A percentile compares a stretch with the other conserved stretches of the same genome.
Evolutionary conservation across 352 stramenopile species (phyloP).

Genomic region (Pythium biforme): DNA sequence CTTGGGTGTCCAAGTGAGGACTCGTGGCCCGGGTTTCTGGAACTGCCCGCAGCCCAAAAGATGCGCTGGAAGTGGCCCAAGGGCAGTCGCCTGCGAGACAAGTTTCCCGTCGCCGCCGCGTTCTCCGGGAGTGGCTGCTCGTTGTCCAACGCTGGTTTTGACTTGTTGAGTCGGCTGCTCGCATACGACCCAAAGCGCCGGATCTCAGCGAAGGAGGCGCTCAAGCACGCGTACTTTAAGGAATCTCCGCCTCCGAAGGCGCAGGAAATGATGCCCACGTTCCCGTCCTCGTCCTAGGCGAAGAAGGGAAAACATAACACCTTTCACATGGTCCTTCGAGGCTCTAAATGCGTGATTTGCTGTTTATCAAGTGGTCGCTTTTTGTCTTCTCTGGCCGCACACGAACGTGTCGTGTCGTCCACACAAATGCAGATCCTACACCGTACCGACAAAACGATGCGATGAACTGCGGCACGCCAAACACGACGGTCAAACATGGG

Average conservation of each 20-base stretch:
- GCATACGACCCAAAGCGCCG: slow-evolving; percentile 41
- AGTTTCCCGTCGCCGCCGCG: slow-evolving; percentile 66
- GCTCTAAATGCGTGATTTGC: neutral
- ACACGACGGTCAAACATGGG: no score
- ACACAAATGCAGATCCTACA: no score
- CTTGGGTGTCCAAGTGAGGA: slow-evolving; percentile 89
- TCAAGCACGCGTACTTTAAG: slow-evolving; percentile 81
- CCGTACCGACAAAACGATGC: no score
- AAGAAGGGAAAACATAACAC: neutral
- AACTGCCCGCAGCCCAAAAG: slow-evolving; percentile 62
- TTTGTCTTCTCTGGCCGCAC: no score
- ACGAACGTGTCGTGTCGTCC: no score
- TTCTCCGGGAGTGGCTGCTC: slow-evolving; percentile 53
- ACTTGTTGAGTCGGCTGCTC: slow-evolving; percentile 57
- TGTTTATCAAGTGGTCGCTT: no score
- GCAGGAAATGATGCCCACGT: slow-evolving; percentile 81
- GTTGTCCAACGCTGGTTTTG: slow-evolving; percentile 74
- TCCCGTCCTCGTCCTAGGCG: slow-evolving; percentile 35
- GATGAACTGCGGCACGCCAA: no score
- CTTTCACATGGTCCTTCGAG: no score
- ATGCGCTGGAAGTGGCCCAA: slow-evolving; percentile 71
- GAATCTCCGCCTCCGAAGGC: slow-evolving; percentile 64
- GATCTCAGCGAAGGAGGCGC: slow-evolving; percentile 75
- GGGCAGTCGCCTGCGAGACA: slow-evolving; percentile 66
- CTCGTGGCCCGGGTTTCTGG: slow-evolving; percentile 84